Base-by-base conservation (phyloP, 164 flowering plant genomes). In the Annona cherimola region DNA sequence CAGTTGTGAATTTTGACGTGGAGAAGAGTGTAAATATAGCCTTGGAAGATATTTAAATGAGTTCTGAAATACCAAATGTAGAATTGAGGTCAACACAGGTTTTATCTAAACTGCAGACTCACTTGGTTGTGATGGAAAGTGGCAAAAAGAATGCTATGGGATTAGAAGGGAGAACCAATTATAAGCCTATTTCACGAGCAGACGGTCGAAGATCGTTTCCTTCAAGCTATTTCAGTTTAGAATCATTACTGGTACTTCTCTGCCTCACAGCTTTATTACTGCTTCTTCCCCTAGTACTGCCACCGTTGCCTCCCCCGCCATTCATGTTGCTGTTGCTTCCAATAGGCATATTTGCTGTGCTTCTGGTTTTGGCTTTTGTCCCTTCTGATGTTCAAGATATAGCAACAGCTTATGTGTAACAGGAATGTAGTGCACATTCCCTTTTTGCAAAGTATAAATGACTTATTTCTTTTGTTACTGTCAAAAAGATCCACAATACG, bases 261-360 rank as follows among this genome's bases (percentile, higher is more conserved):
- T 85, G 87, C 45, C 83, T 91, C 2, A 85, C 97, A 0, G 92
- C 88, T 4, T 88, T 91, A 0, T 63, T 93, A 82, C 74, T 93
- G 77, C 75, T 93, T 4, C 87, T 93, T 59, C 98, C 98, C 9
- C 65, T 93, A 70, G 76, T 93, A 4, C 79, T 93, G 7, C 98
- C 97, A 9, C 97, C 96, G 44, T 81, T 93, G 88, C 97, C 98
- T 3, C 98, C 97, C 3, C 98, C 98, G 4, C 98, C 98, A 0
- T 83, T 86, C 75, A 65, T 93, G 92, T 74, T 93, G 84, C 85
- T 93, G 20, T 73, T 93, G 79, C 80, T 93, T 40, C 98, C 98
- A 0, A 86, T 93, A 12, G 83, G 80, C 70, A 86, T 93, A 69
- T 72, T 91, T 14, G 86, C 19, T 1, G 69, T 93, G 68, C 91